Percentiles rank a stretch among this genome's conserved stretches.
Evolutionary conservation across 208 protist species (phyloP).

Genomic region (Tritrichomonas foetus): DNA sequence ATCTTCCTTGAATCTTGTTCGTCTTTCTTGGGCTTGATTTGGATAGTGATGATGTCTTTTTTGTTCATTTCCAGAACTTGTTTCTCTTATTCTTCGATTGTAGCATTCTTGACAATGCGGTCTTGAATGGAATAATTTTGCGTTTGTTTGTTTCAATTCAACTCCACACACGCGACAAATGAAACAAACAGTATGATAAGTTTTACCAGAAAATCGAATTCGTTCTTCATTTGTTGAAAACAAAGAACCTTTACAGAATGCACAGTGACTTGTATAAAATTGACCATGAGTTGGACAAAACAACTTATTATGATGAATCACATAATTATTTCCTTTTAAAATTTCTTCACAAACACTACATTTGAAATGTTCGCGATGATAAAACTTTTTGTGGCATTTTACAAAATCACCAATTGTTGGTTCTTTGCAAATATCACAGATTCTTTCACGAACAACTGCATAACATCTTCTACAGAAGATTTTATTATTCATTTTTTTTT

Average conservation of each 20-base stretch:
- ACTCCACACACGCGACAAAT: not conserved
- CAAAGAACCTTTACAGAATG: not conserved
- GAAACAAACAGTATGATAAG: not conserved
- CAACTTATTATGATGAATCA: not conserved
- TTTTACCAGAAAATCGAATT: not conserved
- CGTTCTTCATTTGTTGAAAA: not conserved
- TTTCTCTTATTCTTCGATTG: not conserved
- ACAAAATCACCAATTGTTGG: not conserved
- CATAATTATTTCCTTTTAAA: not conserved
- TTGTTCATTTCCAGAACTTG: not conserved
- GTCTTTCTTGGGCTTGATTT: too few species aligned
- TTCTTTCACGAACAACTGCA: not conserved
- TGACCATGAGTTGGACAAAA: not conserved
- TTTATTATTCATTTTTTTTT: not conserved
- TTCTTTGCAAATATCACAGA: not conserved
- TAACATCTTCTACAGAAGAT: not conserved
- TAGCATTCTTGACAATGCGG: not conserved
- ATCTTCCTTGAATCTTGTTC: too few species aligned
- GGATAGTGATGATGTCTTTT: not conserved
- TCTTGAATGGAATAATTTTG: not conserved
- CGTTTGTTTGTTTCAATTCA: not conserved
- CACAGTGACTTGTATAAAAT: not conserved
- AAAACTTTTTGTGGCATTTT: not conserved
- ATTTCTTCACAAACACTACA: not conserved
- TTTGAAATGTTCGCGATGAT: not conserved